A percentile compares a stretch with the other conserved stretches of the same genome.
phyloP scores from a whole-genome alignment of 495 filamentous ascomycete species.

The Penicillium manginii region DNA sequence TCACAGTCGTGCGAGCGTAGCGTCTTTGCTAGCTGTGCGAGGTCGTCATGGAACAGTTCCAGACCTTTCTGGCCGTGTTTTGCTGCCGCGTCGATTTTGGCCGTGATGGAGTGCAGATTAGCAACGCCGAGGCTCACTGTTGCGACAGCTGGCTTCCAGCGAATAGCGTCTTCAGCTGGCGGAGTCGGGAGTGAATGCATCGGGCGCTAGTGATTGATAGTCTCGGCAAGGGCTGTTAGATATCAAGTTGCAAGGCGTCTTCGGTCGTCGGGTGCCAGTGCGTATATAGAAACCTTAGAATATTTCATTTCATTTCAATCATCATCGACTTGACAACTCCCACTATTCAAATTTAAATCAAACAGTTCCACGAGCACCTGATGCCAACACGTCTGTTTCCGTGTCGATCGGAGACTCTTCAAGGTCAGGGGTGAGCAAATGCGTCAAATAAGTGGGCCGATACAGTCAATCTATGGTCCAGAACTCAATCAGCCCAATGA shows the following conservation, averaged over 20 bases:
- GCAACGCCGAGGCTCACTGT: constrained; percentile 30
- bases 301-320: not conserved
- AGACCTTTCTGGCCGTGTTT: constrained; percentile 24
- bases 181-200: constrained; percentile 26
- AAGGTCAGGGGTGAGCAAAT: constrained; percentile 14
- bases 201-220: constrained; percentile 9
- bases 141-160: constrained; percentile 33
- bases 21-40: constrained; percentile 26
- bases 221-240: not conserved
- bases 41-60: constrained; percentile 35
- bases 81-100: constrained; percentile 31
- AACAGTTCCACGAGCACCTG: not conserved
- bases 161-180: constrained; percentile 13
- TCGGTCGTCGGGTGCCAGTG: no score
- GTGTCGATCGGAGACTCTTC: constrained; percentile 13
- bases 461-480: constrained; percentile 6
- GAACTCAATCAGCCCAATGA: constrained; percentile 12
- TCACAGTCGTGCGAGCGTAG: constrained; percentile 14
- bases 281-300: no score
- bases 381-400: constrained; percentile 14
- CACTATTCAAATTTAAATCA: not conserved
- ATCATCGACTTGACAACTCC: not conserved
- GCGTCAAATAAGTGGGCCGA: constrained; percentile 19
- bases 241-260: no score
- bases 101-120: constrained; percentile 22